Evolutionary conservation across 306 rosid genomes (phyloP), one percentile per base, ranked within the genome.

Genomic region (Abrus pulchellus): DNA sequence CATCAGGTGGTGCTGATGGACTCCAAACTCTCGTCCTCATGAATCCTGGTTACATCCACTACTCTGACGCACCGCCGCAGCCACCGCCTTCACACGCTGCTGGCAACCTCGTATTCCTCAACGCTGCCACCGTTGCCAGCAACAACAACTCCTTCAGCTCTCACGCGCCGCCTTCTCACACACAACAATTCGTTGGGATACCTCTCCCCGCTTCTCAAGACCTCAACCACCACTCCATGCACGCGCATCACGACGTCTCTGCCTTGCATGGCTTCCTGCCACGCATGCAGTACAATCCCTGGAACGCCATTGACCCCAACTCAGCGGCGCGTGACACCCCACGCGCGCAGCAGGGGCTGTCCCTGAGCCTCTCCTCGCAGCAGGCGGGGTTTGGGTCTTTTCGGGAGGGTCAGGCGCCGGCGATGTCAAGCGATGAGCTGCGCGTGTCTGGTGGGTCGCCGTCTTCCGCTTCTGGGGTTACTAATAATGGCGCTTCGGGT

Each of bases 41-140:
- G 99, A 96, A 96, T 78, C 99, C 97, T 3, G 86, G 89, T 45
- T 96, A 93, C 79, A 88, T 90, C 59, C 97, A 91, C 65, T 96
- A 89, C 83, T 81, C 99, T 1, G 99, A 96, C 73, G 55, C 93
- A 0, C 83, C 97, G 1, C 90, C 90, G 1, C 92, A 85, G 1
- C 89, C 47, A 1, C 88, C 2, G 1, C 66, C 36, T 4, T 91
- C 86, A 3, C 86, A 83, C 6, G 49, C 85, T 34, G 44, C 61
- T 57, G 79, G 74, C 0, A 87, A 87, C 80, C 89, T 77, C 9
- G 77, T 89, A 12, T 91, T 89, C 72, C 91, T 91, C 82, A 91
- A 91, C 64, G 73, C 94, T 0, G 64, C 90, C 1, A 10, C 88
- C 0, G 41, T 87, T 2, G 78, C 27, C 47, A 3, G 10, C 63